Conservation (phyloP, 176 grass and related monocot species). For the Oryza glaberrima region DNA sequence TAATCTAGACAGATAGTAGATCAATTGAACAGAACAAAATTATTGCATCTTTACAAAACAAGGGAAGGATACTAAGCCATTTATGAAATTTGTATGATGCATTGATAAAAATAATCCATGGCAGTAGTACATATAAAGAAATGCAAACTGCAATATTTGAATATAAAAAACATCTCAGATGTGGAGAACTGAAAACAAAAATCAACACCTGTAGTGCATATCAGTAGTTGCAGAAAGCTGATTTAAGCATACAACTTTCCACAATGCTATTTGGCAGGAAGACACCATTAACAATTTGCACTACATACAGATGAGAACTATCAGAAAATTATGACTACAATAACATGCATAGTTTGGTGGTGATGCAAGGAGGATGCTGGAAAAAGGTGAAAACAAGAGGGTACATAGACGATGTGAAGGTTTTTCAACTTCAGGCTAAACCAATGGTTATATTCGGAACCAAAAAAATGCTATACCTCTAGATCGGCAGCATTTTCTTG, state of each 20-base stretch:
- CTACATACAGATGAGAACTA: background rate
- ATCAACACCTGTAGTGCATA: background rate
- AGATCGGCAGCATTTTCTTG: constrained; percentile 74
- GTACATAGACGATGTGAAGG: background rate
- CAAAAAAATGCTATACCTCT: constrained; percentile 54
- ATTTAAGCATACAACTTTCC: constrained; percentile 7
- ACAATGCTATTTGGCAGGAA: background rate
- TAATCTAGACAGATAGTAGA: background rate
- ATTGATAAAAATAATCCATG: background rate
- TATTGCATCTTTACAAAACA: background rate
- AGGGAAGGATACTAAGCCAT: background rate
- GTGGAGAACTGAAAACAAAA: background rate
- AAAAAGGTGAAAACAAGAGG: constrained; percentile 9
- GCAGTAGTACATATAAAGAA: background rate
- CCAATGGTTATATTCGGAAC: background rate
- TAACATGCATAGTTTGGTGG: background rate
- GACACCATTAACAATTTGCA: background rate
- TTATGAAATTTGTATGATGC: background rate
- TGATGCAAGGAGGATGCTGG: background rate
- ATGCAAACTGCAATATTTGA: background rate
- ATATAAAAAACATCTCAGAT: background rate
- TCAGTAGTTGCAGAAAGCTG: background rate
- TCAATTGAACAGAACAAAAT: background rate
- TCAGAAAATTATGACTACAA: background rate
- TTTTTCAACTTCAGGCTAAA: constrained; percentile 20